Evolutionary conservation across 2,329 filamentous ascomycete species (phyloP).

Genomic region (Pseudocercospora crystallina): DNA sequence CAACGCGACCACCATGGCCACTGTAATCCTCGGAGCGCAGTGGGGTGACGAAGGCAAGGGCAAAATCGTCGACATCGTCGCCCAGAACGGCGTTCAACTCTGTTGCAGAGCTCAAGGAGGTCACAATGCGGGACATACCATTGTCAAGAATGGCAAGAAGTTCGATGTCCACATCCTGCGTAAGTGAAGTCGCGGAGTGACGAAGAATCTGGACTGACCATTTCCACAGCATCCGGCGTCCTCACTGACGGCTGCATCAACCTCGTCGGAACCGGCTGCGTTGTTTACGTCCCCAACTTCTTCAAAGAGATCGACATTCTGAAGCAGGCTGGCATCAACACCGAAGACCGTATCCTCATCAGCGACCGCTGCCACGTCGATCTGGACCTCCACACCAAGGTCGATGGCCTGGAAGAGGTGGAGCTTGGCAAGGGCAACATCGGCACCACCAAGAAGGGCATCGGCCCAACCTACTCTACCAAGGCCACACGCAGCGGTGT

Average conservation of each 20-base stretch:
- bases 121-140: slow-evolving; percentile 59
- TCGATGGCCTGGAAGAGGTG: slow-evolving; percentile 65
- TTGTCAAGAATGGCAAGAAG: slow-evolving; percentile 40
- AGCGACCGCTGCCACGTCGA: slow-evolving; percentile 64
- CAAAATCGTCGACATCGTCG: slow-evolving; percentile 54
- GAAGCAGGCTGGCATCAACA: slow-evolving; percentile 61
- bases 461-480: slow-evolving; percentile 60
- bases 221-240: slow-evolving; percentile 61
- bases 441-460: slow-evolving; percentile 51
- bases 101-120: slow-evolving; percentile 61
- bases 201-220: slow-evolving; percentile 11
- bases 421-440: slow-evolving; percentile 52
- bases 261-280: slow-evolving; percentile 66
- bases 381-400: slow-evolving; percentile 64
- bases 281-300: slow-evolving; percentile 67
- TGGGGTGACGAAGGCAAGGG: slow-evolving; percentile 62
- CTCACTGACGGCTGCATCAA: slow-evolving; percentile 70
- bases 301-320: slow-evolving; percentile 64
- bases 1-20: slow-evolving; percentile 41
- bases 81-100: slow-evolving; percentile 49
- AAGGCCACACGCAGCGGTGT: slow-evolving; percentile 68
- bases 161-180: slow-evolving; percentile 61
- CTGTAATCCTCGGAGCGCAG: slow-evolving; percentile 60
- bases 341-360: slow-evolving; percentile 61
- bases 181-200: slow-evolving; percentile 21